A percentile compares a stretch with the other conserved stretches of the same genome.
Conservation (phyloP, 352 stramenopile genomes). For the Saprolegnia diclina region DNA sequence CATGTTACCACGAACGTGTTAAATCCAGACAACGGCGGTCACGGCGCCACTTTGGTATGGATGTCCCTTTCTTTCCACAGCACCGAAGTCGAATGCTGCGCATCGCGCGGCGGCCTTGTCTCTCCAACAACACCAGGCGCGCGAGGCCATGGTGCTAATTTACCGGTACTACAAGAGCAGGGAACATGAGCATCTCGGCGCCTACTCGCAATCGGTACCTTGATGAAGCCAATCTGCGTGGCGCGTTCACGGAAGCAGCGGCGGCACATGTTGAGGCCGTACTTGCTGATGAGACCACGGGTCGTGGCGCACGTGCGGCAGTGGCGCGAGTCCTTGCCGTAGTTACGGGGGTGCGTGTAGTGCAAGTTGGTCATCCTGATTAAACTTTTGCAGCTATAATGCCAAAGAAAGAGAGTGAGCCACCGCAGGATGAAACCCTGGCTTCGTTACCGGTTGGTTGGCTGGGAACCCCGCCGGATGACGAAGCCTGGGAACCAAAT, state of each 20-base stretch:
- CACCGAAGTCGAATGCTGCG: conserved; percentile 9
- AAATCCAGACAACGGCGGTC: conserved; percentile 7
- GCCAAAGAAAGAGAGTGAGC: conserved; percentile 20
- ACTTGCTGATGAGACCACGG: conserved; percentile 94
- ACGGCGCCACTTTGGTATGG: conserved; percentile 6
- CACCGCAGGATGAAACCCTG: neutral
- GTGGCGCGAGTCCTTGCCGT: conserved; percentile 87
- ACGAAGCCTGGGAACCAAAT: conserved; percentile 2
- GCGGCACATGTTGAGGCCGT: conserved; percentile 94
- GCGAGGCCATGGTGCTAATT: neutral
- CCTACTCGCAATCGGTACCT: conserved; percentile 47
- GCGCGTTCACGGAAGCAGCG: conserved; percentile 94
- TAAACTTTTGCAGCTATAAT: conserved; percentile 25
- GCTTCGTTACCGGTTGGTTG: conserved; percentile 22
- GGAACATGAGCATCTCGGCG: neutral
- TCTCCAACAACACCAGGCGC: neutral
- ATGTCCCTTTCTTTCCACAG: conserved; percentile 25
- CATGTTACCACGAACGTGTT: conserved; percentile 20
- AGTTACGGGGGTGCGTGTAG: conserved; percentile 81
- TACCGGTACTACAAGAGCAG: conserved; percentile 26
- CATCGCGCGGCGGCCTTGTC: too few species aligned
- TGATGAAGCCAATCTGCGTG: conserved; percentile 93
- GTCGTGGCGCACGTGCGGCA: conserved; percentile 89
- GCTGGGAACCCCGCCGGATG: conserved; percentile 12
- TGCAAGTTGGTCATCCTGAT: conserved; percentile 80